Conservation (phyloP, 306 rosid genomes). For the Senna siamea region DNA sequence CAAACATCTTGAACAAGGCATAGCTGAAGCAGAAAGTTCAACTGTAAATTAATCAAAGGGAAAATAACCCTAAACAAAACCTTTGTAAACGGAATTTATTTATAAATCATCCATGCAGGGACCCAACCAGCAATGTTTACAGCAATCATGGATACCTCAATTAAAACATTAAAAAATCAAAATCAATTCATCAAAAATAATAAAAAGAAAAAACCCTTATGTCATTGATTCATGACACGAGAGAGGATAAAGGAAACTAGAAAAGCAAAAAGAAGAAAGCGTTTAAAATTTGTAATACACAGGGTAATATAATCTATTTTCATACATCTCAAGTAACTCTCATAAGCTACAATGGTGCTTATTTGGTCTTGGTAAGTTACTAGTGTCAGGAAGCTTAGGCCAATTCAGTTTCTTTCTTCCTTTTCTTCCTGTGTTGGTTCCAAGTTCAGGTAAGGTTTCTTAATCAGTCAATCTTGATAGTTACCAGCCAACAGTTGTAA, state of each 20-base stretch:
- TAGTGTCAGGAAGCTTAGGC: background rate
- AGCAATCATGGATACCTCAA: background rate
- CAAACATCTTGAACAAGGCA: slow-evolving; percentile 80
- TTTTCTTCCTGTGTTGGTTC: background rate
- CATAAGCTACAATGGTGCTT: background rate
- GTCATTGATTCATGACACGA: background rate
- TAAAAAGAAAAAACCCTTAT: no score
- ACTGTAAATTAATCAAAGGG: slow-evolving; percentile 10
- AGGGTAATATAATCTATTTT: background rate
- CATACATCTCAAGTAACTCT: background rate
- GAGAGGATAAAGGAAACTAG: background rate
- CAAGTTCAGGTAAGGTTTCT: background rate
- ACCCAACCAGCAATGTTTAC: background rate
- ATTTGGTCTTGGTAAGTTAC: no score
- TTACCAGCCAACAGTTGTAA: background rate
- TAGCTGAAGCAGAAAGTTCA: slow-evolving; percentile 56
- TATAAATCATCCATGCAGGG: background rate
- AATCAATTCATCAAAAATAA: no score
- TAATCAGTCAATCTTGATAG: background rate
- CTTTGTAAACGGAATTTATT: slow-evolving; percentile 15
- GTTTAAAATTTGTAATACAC: background rate
- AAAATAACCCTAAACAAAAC: background rate
- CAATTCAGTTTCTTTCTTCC: background rate
- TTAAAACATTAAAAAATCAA: no score
- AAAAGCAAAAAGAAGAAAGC: no score